Evolutionary conservation across 345 rosid genomes (phyloP), one percentile per base, ranked within the genome.

Genomic region (Acer yangbiense): DNA sequence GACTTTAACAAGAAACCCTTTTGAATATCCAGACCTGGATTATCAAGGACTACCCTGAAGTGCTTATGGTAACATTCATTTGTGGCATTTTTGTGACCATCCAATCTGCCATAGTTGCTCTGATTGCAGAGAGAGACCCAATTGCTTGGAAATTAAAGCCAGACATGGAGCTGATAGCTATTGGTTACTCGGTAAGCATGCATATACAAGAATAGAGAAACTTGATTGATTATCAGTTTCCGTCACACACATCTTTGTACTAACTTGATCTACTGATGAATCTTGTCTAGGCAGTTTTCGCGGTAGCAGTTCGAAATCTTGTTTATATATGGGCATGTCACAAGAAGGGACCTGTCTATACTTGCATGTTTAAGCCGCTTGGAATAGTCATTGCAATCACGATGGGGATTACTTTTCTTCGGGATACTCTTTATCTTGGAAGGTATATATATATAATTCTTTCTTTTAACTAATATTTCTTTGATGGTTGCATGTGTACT

Each of bases 341-440:
- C 48, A 77, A 50, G 72, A 82, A 79, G 71, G 80, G 83, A 32
- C 81, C 85, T 55, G 77, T 78, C 18, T 79, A 69, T 43, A 72
- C 72, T 18, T 75, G 76, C 68, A 71, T 72, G 81, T 82, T 77
- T 73, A 82, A 77, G 65, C 85, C 88, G 9, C 63, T 78, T 63
- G 79, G 80, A 7, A 82, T 85, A 8, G 72, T 75, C n/a, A 80
- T 85, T 75, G 85, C 84, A 21, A 29, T 77, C 9, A 7, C 72
- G 17, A 32, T 80, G 78, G 87, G 85, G n/a, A 43, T 87, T 25
- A 25, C 27, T 25, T 25, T 25, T 25, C 27, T 25, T 25, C 27
- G 86, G 20, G 86, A 84, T 23, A 73, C 68, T 18, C 84, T 85
- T 69, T 76, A 64, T 78, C 81, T 83, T 70, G 88, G 88, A 68